These are phyloP conservation scores for Lactarius hatsudake DNA, from an alignment of 768 basidiomycete genomes.

Conservation along the genomic window DNA sequence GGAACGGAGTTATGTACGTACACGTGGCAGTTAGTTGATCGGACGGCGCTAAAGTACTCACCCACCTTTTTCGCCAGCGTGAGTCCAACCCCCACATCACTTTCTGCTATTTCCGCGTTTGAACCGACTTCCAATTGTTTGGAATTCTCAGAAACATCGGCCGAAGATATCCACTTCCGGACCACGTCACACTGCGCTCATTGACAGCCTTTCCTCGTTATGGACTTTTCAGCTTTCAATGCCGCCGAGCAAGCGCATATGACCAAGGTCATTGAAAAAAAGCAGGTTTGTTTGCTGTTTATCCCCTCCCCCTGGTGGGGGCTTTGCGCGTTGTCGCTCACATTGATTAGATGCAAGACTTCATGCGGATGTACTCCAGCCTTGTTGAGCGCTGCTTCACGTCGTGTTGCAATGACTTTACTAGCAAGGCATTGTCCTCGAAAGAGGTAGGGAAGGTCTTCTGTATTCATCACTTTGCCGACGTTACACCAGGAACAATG, in stretches of 20 bases:
- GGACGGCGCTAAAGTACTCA: neutral
- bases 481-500: conserved; percentile 66
- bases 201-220: conserved; percentile 35
- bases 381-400: conserved; percentile 96
- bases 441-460: conserved; percentile 67
- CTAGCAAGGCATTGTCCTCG: conserved; percentile 85
- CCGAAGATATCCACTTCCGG: neutral
- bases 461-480: conserved; percentile 10
- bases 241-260: conserved; percentile 94
- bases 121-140: neutral
- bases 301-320: neutral
- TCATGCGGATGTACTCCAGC: conserved; percentile 90
- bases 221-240: conserved; percentile 93
- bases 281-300: conserved; percentile 61
- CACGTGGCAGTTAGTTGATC: neutral
- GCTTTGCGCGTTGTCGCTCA: conserved; percentile 8
- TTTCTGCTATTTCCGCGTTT: neutral
- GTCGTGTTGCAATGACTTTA: conserved; percentile 94
- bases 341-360: conserved; percentile 88
- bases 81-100: neutral
- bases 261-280: conserved; percentile 91
- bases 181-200: conserved; percentile 15
- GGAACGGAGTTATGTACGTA: neutral
- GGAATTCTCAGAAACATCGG: neutral
- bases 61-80: neutral